Evolutionary conservation across 2,329 filamentous ascomycete species (phyloP), one percentile per base, ranked within the genome.

Genomic region (Neonectria hederae): DNA sequence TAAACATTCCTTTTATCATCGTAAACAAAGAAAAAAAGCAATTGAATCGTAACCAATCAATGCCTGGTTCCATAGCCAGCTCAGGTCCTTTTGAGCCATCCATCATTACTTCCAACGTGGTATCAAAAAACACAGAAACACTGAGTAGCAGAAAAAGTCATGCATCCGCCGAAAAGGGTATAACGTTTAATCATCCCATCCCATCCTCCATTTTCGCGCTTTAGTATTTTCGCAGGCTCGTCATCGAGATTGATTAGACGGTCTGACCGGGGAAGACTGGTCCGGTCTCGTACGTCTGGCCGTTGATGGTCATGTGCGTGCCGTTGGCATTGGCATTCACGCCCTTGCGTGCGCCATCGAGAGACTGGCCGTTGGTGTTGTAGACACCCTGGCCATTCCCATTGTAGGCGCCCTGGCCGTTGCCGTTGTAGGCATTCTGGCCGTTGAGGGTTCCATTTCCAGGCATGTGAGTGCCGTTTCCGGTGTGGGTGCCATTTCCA

Each of bases 151-250:
- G 40, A 64, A 59, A 67, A 63, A 62, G 45, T 65, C 62, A 61
- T 65, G 57, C 54, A 48, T 49, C 66, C 48, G 66, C 51, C 58
- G 28, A 65, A 72, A 51, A 72, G 72, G 72, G 71, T 73, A 74
- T 74, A 72, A 63, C 63, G 49, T 65, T 28, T 58, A 30, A 57
- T 54, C 62, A 52, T 17, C 53, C 58, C 52, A n/a, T 42, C 24
- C 13, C 21, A 19, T 28, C 48, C 19, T 55, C 26, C 53, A 21
- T 55, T 55, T 35, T 46, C 42, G 14, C 21, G 4, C 48, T n/a
- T 11, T 32, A 9, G 5, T 24, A 17, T 45, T n/a, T 32, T 14
- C 22, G 9, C 30, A 9, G 13, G 17, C 9, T 52, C 26, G 19
- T 35, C 17, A 28, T 49, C 42, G 51, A n/a, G 13, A 43, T 9